Evolutionary conservation across 1,284 basidiomycete species (phyloP).

Genomic region (Malassezia sympodialis): DNA sequence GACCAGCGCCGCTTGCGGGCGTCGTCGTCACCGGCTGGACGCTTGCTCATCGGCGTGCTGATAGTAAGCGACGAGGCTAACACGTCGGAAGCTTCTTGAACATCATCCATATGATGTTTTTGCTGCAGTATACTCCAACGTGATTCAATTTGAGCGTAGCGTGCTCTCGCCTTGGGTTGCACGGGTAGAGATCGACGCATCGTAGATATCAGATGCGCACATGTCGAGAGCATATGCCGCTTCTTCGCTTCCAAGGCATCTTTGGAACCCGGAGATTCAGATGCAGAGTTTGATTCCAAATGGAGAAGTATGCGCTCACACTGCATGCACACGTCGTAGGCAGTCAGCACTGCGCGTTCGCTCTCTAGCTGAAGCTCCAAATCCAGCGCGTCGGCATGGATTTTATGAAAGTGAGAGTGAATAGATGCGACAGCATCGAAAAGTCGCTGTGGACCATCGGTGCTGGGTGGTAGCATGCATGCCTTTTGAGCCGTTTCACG

Average conservation of each 20-base stretch:
- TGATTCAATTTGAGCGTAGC: background rate
- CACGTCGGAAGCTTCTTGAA: background rate
- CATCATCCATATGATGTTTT: background rate
- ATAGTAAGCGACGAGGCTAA: background rate
- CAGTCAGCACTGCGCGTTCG: constrained; percentile 1
- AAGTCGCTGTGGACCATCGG: background rate
- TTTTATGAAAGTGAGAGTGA: background rate
- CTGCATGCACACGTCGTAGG: constrained; percentile 10
- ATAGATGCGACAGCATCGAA: background rate
- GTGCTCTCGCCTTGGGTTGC: background rate
- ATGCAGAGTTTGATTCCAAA: background rate
- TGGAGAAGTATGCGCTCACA: constrained; percentile 3
- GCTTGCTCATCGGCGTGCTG: background rate
- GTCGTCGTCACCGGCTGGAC: background rate
- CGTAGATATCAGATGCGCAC: background rate
- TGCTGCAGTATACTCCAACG: background rate
- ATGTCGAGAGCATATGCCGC: background rate
- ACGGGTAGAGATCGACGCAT: background rate
- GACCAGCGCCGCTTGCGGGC: constrained; percentile 5
- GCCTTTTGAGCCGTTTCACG: constrained; percentile 1
- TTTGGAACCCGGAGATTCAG: background rate
- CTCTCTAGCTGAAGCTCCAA: constrained; percentile 4
- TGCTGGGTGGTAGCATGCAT: background rate
- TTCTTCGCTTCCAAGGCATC: background rate
- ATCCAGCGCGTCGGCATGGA: background rate